phyloP scores from a whole-genome alignment of 1,284 basidiomycete species.

The Golubevia pallescens region DNA sequence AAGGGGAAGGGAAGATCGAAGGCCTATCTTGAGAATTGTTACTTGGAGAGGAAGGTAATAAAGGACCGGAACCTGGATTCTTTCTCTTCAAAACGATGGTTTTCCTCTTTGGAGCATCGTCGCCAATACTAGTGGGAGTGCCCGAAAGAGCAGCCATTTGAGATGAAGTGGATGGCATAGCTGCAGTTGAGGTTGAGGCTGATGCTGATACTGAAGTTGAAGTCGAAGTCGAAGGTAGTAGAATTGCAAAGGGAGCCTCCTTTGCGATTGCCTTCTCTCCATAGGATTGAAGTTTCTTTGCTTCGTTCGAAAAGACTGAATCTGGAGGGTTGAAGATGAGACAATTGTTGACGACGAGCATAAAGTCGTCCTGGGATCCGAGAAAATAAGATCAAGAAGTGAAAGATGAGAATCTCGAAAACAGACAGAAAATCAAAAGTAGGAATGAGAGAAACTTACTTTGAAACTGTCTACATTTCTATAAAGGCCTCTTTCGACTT shows the following conservation, averaged over 20 bases:
- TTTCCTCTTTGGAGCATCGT: neutral
- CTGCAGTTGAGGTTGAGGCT: neutral
- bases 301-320: constrained; percentile 52
- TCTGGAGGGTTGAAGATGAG: constrained; percentile 54
- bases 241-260: constrained; percentile 18
- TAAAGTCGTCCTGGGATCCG: constrained; percentile 43
- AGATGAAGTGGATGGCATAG: neutral
- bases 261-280: constrained; percentile 42
- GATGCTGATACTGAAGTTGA: neutral
- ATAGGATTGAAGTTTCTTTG: constrained; percentile 45
- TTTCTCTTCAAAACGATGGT: neutral
- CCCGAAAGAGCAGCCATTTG: neutral
- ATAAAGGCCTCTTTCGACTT: constrained; percentile 73
- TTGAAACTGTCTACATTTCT: constrained; percentile 77
- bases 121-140: no score
- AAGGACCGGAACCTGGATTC: neutral
- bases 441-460: constrained; percentile 69
- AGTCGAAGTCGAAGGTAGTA: neutral
- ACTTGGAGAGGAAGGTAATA: no score
- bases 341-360: constrained; percentile 50
- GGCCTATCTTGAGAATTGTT: no score
- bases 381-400: constrained; percentile 5
- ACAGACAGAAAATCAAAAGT: neutral
- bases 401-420: neutral
- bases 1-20: no score